These are phyloP conservation scores for Cucurbita pepo DNA, from an alignment of 306 rosid genomes.

Conservation along the genomic window DNA sequence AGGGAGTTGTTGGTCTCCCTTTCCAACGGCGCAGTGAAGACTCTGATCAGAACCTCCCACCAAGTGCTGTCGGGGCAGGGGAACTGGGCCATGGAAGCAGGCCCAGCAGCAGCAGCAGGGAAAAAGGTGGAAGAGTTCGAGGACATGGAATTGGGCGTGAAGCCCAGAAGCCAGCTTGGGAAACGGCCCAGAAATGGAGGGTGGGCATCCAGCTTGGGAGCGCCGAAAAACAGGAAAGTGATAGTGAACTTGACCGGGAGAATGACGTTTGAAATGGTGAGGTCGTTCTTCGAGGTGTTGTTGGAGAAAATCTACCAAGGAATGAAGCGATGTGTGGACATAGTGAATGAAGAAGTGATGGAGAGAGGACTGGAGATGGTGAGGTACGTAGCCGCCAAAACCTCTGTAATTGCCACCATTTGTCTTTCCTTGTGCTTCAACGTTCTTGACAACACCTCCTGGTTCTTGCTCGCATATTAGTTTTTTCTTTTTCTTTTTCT, in stretches of 20 bases:
- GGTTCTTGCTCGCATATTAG: conserved; percentile 38
- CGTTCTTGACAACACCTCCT: conserved; percentile 29
- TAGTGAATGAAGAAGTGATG: conserved; percentile 30
- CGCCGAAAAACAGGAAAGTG: conserved; percentile 26
- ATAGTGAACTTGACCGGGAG: conserved; percentile 54
- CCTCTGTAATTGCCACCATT: conserved; percentile 30
- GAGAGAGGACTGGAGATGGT: conserved; percentile 32
- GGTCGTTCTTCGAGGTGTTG: conserved; percentile 47
- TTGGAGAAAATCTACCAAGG: conserved; percentile 34
- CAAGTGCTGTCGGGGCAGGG: conserved; percentile 34
- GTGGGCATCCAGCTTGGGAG: conserved; percentile 12
- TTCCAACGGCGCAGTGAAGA: conserved; percentile 60
- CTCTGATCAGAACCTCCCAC: conserved; percentile 62
- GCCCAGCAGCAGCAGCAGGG: neutral
- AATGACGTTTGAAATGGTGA: conserved; percentile 55
- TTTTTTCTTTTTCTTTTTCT: neutral
- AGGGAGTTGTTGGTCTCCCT: conserved; percentile 43
- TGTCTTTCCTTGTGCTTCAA: conserved; percentile 53
- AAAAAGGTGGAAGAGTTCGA: conserved; percentile 3
- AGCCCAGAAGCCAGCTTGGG: conserved; percentile 5
- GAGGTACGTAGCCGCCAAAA: conserved; percentile 40
- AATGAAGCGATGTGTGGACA: conserved; percentile 17
- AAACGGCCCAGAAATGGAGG: conserved; percentile 13
- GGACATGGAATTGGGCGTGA: conserved; percentile 1
- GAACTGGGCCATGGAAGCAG: neutral